Evolutionary conservation across 805 yeast species (phyloP).

Genomic region (Sungouiella thailandica): DNA sequence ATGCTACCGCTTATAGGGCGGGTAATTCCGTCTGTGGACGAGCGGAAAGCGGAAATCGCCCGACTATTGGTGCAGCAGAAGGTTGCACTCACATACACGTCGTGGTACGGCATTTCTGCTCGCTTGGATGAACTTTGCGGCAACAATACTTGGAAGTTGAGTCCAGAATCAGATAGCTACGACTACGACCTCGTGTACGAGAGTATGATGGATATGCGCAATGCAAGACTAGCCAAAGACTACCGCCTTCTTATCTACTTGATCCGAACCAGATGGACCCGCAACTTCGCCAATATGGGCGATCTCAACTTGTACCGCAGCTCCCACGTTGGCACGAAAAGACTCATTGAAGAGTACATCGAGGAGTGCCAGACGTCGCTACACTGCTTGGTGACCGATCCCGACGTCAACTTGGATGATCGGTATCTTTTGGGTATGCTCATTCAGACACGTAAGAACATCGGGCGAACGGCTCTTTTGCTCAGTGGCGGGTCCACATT

Average conservation of each 20-base stretch:
- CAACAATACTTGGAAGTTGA: slow-evolving; percentile 67
- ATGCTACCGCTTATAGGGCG: slow-evolving; percentile 10
- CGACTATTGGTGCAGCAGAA: slow-evolving; percentile 26
- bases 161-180: slow-evolving; percentile 58
- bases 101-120: slow-evolving; percentile 65
- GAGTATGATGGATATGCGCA: slow-evolving; percentile 50
- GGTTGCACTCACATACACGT: slow-evolving; percentile 39
- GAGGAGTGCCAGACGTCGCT: slow-evolving; percentile 61
- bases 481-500: slow-evolving; percentile 94
- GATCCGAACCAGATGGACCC: slow-evolving; percentile 77
- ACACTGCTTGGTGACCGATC: slow-evolving; percentile 33
- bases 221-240: slow-evolving; percentile 56
- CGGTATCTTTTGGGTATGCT: slow-evolving; percentile 69
- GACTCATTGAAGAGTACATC: slow-evolving; percentile 75
- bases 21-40: slow-evolving; percentile 9
- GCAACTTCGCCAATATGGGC: slow-evolving; percentile 86
- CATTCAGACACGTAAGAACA: slow-evolving; percentile 82
- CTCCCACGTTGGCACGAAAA: slow-evolving; percentile 81
- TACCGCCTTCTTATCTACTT: slow-evolving; percentile 60
- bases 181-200: slow-evolving; percentile 60
- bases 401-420: slow-evolving; percentile 51
- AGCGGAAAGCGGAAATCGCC: slow-evolving; percentile 14
- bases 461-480: slow-evolving; percentile 93
- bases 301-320: slow-evolving; percentile 72
- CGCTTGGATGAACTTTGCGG: slow-evolving; percentile 62